Base-by-base conservation (phyloP, 352 stramenopile species). In the Phytophthora podocarpi region DNA sequence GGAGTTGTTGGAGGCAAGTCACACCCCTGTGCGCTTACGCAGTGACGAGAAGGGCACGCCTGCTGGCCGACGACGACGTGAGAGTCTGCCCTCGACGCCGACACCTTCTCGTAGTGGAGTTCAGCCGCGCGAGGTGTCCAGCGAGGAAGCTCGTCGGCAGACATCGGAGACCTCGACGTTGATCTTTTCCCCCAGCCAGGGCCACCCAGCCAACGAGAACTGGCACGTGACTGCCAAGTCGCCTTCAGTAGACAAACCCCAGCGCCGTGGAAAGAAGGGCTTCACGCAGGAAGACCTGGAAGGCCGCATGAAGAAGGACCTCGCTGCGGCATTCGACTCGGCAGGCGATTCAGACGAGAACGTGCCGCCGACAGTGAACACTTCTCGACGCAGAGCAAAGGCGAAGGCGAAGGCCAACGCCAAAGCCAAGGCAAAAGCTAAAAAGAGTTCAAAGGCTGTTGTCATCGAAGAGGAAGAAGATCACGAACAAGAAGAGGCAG, bases 141-240 rank as follows among this genome's bases (percentile, higher is more conserved):
- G 61, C 36, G 76, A 85, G 5, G 76, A 85, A 55, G 35, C 30
- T 35, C 70, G 62, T 31, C 31, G 45, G 13, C 49, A 64, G 12
- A 15, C 20, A 5, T 32, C 42, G n/a, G 27, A 64, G 7, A 30
- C 23, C 8, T 76, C 57, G 10, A 82, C 74, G 8, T 62, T 87
- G 64, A 54, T 90, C 16, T 91, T 90, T 52, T 90, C 83, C 5
- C 78, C 81, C 9, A 79, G 46, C 54, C 72, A 75, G 55, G 59
- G 72, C 35, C 49, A 70, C 12, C 18, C 37, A 26, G 31, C 50
- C 10, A 57, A 58, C n/a, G 63, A 56, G 7, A 64, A 50, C 31
- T 90, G 83, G 80, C 71, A 86, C 16, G 80, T 92, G 28, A 86
- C 72, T 1, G 78, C 72, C 4, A 84, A 83, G 46, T 87, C 79